Conservation (phyloP, 768 basidiomycete genomes). For the Xerocomellus intermedius region DNA sequence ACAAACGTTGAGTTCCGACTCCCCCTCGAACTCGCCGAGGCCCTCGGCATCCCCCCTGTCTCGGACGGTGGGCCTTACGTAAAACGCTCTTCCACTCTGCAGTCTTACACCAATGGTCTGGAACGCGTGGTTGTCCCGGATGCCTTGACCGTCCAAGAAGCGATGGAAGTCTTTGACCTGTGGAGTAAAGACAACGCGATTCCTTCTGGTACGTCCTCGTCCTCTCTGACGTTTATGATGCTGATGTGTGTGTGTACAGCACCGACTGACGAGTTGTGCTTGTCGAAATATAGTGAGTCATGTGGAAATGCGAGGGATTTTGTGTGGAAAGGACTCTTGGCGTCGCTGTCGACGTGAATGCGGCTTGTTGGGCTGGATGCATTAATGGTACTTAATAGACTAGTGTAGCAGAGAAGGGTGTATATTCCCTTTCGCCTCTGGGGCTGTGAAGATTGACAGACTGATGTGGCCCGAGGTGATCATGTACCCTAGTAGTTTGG, state of each 20-base stretch:
- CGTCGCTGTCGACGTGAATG: constrained; percentile 26
- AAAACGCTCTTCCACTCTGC: constrained; percentile 48
- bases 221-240: neutral
- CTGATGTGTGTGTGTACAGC: constrained; percentile 22
- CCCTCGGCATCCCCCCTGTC: constrained; percentile 47
- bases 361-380: neutral
- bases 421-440: neutral
- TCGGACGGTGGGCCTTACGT: constrained; percentile 53
- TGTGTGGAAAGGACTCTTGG: constrained; percentile 62
- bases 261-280: constrained; percentile 66
- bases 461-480: too few species aligned
- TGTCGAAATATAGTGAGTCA: constrained; percentile 75
- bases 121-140: constrained; percentile 53
- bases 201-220: constrained; percentile 41
- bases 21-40: constrained; percentile 63
- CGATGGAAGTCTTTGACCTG: constrained; percentile 69
- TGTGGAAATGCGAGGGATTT: constrained; percentile 80
- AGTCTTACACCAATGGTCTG: constrained; percentile 55
- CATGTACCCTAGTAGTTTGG: too few species aligned
- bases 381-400: neutral
- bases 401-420: neutral
- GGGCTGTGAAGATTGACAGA: neutral
- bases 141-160: constrained; percentile 62
- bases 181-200: constrained; percentile 67
- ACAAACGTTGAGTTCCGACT: constrained; percentile 58